These are phyloP conservation scores for Suillus cothurnatus DNA, from an alignment of 768 basidiomycete species.

Conservation along the genomic window DNA sequence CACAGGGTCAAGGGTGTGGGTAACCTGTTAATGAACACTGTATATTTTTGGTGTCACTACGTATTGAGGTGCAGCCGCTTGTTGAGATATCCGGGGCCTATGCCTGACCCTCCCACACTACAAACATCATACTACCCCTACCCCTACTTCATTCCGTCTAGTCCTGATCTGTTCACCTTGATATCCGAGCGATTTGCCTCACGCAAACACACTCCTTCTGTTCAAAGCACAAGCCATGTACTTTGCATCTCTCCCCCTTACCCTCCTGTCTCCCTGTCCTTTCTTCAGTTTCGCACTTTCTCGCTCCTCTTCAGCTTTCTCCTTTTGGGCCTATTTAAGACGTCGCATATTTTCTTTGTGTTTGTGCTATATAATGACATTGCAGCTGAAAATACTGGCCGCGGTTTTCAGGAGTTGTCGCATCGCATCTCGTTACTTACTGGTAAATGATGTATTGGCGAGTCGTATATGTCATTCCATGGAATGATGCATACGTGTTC, in stretches of 20 bases:
- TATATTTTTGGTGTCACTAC: background rate
- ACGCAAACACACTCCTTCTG: conserved; percentile 26
- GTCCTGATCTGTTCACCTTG: conserved; percentile 30
- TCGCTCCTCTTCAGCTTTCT: conserved; percentile 22
- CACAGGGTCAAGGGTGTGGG: conserved; percentile 8
- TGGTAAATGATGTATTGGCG: background rate
- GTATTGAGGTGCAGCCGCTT: background rate
- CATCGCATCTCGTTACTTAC: background rate
- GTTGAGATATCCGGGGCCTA: conserved; percentile 24
- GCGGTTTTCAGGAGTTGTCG: background rate
- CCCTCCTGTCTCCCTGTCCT: conserved; percentile 20
- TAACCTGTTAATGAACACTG: conserved; percentile 4
- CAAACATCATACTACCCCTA: conserved; percentile 20
- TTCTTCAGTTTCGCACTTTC: conserved; percentile 15
- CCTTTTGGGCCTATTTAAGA: conserved; percentile 34
- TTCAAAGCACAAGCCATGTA: conserved; percentile 35
- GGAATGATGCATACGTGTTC: background rate
- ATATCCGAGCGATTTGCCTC: conserved; percentile 26
- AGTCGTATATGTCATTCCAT: background rate
- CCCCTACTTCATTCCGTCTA: conserved; percentile 24
- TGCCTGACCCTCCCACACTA: conserved; percentile 30
- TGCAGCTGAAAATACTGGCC: conserved; percentile 24
- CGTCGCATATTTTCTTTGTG: conserved; percentile 35
- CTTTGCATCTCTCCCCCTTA: conserved; percentile 31
- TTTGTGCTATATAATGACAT: conserved; percentile 45